Percentiles rank a stretch among this genome's conserved stretches.
Conservation (phyloP, 148 eudicot genomes). For the Linanthus parryae region DNA sequence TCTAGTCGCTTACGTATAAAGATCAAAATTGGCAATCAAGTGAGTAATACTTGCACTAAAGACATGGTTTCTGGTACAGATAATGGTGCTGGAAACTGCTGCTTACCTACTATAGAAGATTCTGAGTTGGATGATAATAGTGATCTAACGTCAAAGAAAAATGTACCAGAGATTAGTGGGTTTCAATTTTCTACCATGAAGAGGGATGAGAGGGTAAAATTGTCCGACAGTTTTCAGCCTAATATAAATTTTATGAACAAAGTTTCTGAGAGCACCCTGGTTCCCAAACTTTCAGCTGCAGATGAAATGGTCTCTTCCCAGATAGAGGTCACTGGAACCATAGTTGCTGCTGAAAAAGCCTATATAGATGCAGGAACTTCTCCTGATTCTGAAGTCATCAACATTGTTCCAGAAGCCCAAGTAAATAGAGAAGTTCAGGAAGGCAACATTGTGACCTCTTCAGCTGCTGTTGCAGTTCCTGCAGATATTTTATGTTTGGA, state of each 20-base stretch:
- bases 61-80: constrained; percentile 18
- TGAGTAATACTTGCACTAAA: constrained; percentile 14
- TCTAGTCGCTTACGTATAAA: constrained; percentile 60
- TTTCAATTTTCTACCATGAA: background rate
- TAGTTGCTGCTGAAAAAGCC: constrained; percentile 29
- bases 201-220: constrained; percentile 5
- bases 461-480: constrained; percentile 24
- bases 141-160: constrained; percentile 12
- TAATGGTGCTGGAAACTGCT: constrained; percentile 15
- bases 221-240: constrained; percentile 15
- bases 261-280: constrained; percentile 15
- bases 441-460: constrained; percentile 23
- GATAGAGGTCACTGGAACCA: constrained; percentile 26
- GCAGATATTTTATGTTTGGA: constrained; percentile 19
- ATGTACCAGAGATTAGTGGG: constrained; percentile 10
- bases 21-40: constrained; percentile 50
- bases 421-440: constrained; percentile 27
- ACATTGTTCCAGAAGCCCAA: constrained; percentile 45
- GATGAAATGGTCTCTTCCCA: constrained; percentile 16
- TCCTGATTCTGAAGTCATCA: constrained; percentile 96
- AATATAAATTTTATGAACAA: constrained; percentile 19
- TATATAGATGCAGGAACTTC: constrained; percentile 73
- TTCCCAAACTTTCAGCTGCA: constrained; percentile 17
- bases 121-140: constrained; percentile 6
- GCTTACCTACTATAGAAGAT: constrained; percentile 3